A percentile compares a stretch with the other conserved stretches of the same genome.
phyloP scores from a whole-genome alignment of 2,329 filamentous ascomycete genomes.

The Ceratocystis variospora region DNA sequence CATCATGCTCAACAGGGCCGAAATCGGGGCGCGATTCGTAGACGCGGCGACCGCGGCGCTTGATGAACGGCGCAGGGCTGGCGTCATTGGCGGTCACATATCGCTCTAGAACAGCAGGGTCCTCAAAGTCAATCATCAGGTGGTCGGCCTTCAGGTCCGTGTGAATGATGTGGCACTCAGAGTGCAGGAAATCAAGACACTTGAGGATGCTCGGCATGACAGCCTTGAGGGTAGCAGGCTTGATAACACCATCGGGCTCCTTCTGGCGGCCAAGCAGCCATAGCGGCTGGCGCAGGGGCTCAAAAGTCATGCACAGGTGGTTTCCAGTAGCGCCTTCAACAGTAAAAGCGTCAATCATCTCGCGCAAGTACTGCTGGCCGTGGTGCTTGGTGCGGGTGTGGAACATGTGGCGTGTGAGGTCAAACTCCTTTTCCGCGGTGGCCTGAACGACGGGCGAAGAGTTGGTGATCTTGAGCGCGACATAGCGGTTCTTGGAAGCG shows the following conservation, averaged over 20 bases:
- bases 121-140: slow-evolving; percentile 21
- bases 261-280: slow-evolving; percentile 28
- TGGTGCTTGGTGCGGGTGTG: slow-evolving; percentile 22
- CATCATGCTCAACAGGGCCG: slow-evolving; percentile 21
- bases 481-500: slow-evolving; percentile 20
- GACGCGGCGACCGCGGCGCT: slow-evolving; percentile 22
- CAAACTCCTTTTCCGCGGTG: slow-evolving; percentile 22
- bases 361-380: slow-evolving; percentile 25
- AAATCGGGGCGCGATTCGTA: slow-evolving; percentile 21
- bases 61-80: slow-evolving; percentile 22
- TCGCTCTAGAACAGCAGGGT: slow-evolving; percentile 21
- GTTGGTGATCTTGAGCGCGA: slow-evolving; percentile 25
- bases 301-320: slow-evolving; percentile 29
- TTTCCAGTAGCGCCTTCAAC: slow-evolving; percentile 24
- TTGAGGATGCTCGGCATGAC: slow-evolving; percentile 27
- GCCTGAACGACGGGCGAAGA: slow-evolving; percentile 21
- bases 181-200: slow-evolving; percentile 31
- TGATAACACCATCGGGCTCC: slow-evolving; percentile 27
- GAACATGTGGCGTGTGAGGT: slow-evolving; percentile 22
- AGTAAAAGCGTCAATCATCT: slow-evolving; percentile 25
- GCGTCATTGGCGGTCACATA: slow-evolving; percentile 22
- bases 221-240: slow-evolving; percentile 27
- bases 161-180: slow-evolving; percentile 32
- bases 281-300: slow-evolving; percentile 30
- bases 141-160: slow-evolving; percentile 33